phyloP scores from a whole-genome alignment of 768 basidiomycete genomes.

The Mycena pura region DNA sequence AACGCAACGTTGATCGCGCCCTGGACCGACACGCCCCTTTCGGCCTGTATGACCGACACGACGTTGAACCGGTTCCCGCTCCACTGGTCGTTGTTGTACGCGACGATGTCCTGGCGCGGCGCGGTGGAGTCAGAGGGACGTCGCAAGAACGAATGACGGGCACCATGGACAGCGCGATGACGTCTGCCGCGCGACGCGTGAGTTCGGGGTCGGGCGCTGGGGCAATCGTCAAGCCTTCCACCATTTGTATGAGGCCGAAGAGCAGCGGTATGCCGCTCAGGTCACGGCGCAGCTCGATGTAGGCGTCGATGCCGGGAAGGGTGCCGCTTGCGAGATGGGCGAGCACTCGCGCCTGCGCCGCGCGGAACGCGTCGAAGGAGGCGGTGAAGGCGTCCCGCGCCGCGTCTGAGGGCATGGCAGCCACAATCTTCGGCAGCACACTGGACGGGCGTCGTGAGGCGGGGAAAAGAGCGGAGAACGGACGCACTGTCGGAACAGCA shows the following conservation, averaged over 20 bases:
- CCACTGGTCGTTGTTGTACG: conserved; percentile 56
- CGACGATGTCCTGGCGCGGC: conserved; percentile 66
- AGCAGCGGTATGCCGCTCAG: conserved; percentile 56
- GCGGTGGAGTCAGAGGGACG: conserved; percentile 7
- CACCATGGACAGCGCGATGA: conserved; percentile 64
- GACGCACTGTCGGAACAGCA: conserved; percentile 46
- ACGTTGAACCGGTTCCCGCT: conserved; percentile 49
- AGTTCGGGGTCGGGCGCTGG: conserved; percentile 40
- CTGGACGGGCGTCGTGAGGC: conserved; percentile 34
- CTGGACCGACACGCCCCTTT: conserved; percentile 53
- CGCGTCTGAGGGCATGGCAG: conserved; percentile 37
- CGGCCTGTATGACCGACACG: conserved; percentile 54
- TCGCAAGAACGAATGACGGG: conserved; percentile 18
- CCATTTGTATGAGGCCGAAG: conserved; percentile 59
- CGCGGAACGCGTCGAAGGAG: conserved; percentile 42
- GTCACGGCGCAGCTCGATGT: conserved; percentile 53
- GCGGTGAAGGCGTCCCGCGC: conserved; percentile 53
- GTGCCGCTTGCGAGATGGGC: conserved; percentile 32
- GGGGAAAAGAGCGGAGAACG: conserved; percentile 1
- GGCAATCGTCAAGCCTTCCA: conserved; percentile 55
- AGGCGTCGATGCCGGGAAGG: conserved; percentile 52
- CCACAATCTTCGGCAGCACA: conserved; percentile 43
- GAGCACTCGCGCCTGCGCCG: conserved; percentile 40
- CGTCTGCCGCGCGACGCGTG: conserved; percentile 48
- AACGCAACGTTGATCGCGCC: conserved; percentile 54